Base-by-base conservation (phyloP, 2,329 filamentous ascomycete species). In the Herpomyces periplanetae region DNA sequence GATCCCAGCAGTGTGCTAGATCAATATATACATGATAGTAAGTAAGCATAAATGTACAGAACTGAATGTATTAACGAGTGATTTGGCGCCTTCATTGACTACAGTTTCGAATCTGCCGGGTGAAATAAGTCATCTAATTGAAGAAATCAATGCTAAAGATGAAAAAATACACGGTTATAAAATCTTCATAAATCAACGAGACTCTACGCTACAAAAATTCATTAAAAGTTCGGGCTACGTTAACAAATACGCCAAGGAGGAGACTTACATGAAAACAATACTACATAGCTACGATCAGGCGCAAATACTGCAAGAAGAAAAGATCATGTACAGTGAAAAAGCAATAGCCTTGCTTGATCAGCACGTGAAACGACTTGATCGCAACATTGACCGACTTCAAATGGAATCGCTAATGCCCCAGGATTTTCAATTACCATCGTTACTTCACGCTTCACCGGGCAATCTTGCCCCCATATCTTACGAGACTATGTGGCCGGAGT, bases 131-230 rank as follows among this genome's bases (percentile, higher is more conserved):
- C 71, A 73, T 40, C 49, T 75, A 25, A 61, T 73, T 31, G 65
- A 73, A 33, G 66, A 80, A 39, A 65, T 75, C 26, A 47, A 57
- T 31, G 60, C 65, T 34, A 75, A 73, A 36, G 66, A 84, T 34
- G 49, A 52, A 19, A 47, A 56, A 26, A 62, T 66, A 27, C 45
- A 53, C 31, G 57, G 66, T 18, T 59, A 60, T 33, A 44, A 59
- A 23, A 48, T 53, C 24, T 48, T 51, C 26, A 66, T 73, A 31
- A 51, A 56, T 15, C 56, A 62, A 23, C 57, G 60, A 27, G 66
- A 84, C 31, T 48, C 39, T 20, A 58, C 58, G 31, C 55, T 80
- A 15, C 66, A 84, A 33, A 68, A 64, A 38, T 73, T 58, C 45
- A 66, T 75, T 35, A 65, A 64, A 30, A 41, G 51, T 8, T 62